Conservation (phyloP, 345 rosid species). For the Camelina hispida region DNA sequence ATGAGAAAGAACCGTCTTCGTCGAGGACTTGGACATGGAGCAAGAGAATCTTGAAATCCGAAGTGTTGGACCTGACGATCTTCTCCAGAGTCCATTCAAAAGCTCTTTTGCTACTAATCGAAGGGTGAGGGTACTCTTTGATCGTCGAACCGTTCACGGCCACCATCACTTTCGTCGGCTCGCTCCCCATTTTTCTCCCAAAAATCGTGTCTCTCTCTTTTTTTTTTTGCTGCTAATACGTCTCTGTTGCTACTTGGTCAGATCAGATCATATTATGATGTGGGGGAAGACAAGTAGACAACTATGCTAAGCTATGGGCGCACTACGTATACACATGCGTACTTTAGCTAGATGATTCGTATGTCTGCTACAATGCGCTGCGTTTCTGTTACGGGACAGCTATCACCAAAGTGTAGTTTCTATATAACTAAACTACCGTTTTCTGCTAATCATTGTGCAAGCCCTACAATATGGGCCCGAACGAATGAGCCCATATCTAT, state of each 20-base stretch:
- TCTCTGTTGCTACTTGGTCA: not conserved
- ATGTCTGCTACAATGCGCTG: constrained; percentile 12
- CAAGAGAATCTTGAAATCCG: constrained; percentile 82
- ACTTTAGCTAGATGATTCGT: not conserved
- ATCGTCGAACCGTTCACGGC: constrained; percentile 81
- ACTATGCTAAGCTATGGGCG: not conserved
- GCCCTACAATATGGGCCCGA: constrained; percentile 24
- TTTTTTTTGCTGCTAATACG: too few relatives aligned
- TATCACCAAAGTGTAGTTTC: not conserved
- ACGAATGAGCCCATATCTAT: constrained; percentile 5
- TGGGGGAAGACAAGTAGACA: not conserved
- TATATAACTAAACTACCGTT: constrained; percentile 4
- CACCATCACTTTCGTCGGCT: constrained; percentile 71
- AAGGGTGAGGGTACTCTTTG: constrained; percentile 70
- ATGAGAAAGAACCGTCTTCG: constrained; percentile 67
- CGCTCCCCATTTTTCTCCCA: constrained; percentile 46
- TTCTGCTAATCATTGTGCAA: not conserved
- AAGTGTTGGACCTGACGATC: constrained; percentile 76
- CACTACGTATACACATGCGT: not conserved
- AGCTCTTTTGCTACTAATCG: constrained; percentile 87
- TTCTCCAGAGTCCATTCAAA: constrained; percentile 90
- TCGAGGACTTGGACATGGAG: constrained; percentile 93
- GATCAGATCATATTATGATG: not conserved
- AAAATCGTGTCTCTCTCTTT: not conserved
- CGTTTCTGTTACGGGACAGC: not conserved